Base-by-base conservation (phyloP, 805 yeast species). In the Ogataea sp. region DNA sequence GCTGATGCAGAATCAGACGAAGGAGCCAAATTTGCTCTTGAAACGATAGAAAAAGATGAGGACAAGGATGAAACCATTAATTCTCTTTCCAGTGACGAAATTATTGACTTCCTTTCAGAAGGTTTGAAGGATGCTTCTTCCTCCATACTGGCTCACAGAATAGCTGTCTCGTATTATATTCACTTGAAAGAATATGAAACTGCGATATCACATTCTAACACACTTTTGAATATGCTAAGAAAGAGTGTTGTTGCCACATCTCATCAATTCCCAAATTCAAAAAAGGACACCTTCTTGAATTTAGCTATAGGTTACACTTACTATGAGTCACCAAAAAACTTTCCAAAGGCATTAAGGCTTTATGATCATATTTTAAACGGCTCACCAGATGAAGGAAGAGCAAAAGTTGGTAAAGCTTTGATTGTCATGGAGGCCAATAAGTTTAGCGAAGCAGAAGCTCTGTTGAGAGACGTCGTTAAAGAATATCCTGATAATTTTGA, bases 281-380 rank as follows among this genome's bases (percentile, higher is more conserved):
- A 69, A 46, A 69, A 68, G 38, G 83, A 78, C 38, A 61, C 85
- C 18, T 65, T 82, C 8, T 70, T 87, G 28, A 67, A 75, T 20
- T 65, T 85, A 39, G 97, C 93, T 0, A 73, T 79, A 1, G 71
- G 83, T 1, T 85, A 88, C 53, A 84, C 95, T 0, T 82, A 85
- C 53, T 73, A 80, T 52, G 96, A 90, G 56, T 83, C 97, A 0
- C 98, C 97, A 10, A 87, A 87, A 58, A 84, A 90, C 59, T 86
- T 76, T 52, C 67, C 74, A 2, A 68, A 80, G 20, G 97, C 98
- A 0, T 53, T 82, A 23, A 75, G 75, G 36, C 58, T 88, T 14
- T 93, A 82, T 57, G 82, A 83, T 28, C 62, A 67, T 20, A 75
- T 88, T 3, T 64, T 86, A 20, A 46, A 44, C 15, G 51, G 50